Evolutionary conservation across 495 filamentous ascomycete species (phyloP).

Genomic region (Xanthoparmelia taractica): DNA sequence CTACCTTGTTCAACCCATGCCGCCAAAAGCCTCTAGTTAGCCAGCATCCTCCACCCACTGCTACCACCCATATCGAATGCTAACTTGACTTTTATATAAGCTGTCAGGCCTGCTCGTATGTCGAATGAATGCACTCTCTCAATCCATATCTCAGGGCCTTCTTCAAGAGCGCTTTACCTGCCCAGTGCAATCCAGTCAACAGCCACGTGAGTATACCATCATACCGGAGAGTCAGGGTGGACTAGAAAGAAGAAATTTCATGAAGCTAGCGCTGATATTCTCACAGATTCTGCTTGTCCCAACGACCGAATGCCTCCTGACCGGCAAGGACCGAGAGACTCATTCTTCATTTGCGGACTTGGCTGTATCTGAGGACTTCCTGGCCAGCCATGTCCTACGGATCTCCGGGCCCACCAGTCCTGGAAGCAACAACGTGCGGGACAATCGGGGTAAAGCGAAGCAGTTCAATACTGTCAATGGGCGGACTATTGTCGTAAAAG

Average conservation of each 20-base stretch:
- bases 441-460: conserved; percentile 86
- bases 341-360: conserved; percentile 70
- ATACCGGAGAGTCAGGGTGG: neutral
- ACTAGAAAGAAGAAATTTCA: neutral
- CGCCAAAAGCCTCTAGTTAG: neutral
- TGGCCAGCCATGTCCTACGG: conserved; percentile 92
- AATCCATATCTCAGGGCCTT: conserved; percentile 97
- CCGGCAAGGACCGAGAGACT: conserved; percentile 82
- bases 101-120: conserved; percentile 12
- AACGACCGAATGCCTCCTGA: conserved; percentile 80
- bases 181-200: conserved; percentile 87
- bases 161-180: conserved; percentile 87
- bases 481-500: conserved; percentile 88
- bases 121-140: conserved; percentile 89
- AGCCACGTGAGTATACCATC: conserved; percentile 58
- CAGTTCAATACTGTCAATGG: conserved; percentile 90
- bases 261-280: neutral
- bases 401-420: conserved; percentile 54
- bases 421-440: conserved; percentile 61
- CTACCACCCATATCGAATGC: neutral
- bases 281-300: conserved; percentile 81
- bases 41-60: conserved; percentile 1
- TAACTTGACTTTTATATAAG: neutral
- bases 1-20: neutral
- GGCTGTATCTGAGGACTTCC: conserved; percentile 82